Conservation (phyloP, 2,329 filamentous ascomycete genomes). For the Trichophyton simii region DNA sequence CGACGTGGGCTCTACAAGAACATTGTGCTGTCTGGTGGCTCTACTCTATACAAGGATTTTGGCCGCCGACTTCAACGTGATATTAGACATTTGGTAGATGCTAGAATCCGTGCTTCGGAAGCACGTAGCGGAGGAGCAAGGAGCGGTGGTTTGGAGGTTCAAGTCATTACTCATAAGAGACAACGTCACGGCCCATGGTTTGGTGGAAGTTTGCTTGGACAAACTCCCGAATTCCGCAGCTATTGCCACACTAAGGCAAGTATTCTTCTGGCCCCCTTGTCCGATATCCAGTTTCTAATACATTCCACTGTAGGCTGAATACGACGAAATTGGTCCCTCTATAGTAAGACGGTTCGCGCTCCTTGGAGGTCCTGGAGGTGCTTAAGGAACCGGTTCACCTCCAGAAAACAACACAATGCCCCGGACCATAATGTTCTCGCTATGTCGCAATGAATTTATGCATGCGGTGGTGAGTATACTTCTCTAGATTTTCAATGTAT, state of each 20-base stretch:
- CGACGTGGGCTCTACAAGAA: slow-evolving; percentile 98
- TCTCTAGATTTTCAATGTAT: not conserved
- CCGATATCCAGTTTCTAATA: slow-evolving; percentile 3
- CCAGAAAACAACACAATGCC: not conserved
- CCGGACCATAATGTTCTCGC: not conserved
- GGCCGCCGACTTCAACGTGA: slow-evolving; percentile 90
- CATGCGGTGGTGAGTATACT: not conserved
- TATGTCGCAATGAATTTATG: not conserved
- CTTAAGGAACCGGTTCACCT: slow-evolving; percentile 18
- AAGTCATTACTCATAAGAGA: slow-evolving; percentile 94
- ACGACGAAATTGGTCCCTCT: slow-evolving; percentile 90
- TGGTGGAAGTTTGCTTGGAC: slow-evolving; percentile 85
- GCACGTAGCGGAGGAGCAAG: slow-evolving; percentile 80
- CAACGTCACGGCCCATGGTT: slow-evolving; percentile 98
- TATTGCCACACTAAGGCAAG: slow-evolving; percentile 88
- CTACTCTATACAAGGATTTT: slow-evolving; percentile 97
- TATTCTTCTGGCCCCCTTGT: slow-evolving; percentile 2
- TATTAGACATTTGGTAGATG: slow-evolving; percentile 91
- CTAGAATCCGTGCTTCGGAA: slow-evolving; percentile 83
- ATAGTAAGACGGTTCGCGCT: slow-evolving; percentile 92
- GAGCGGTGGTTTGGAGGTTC: slow-evolving; percentile 88
- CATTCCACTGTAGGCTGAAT: slow-evolving; percentile 40
- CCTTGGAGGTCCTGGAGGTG: slow-evolving; percentile 70
- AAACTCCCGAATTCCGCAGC: slow-evolving; percentile 95
- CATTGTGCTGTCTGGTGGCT: slow-evolving; percentile 93